phyloP scores from a whole-genome alignment of 139 green algal genomes.

The Trebouxia sp. region DNA sequence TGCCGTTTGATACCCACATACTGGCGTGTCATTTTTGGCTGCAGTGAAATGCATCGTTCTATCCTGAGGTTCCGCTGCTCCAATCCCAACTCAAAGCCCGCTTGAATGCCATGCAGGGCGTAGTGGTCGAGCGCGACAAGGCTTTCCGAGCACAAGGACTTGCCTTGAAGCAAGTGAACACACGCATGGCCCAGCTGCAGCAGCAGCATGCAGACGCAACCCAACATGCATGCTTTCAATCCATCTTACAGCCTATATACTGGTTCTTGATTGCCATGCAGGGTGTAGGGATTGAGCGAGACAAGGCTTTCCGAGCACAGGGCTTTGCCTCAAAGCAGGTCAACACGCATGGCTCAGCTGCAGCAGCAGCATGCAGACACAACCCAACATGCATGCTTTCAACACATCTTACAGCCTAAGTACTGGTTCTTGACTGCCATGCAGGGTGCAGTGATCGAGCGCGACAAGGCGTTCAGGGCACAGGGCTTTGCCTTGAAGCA shows the following conservation, averaged over 20 bases:
- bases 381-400: background rate
- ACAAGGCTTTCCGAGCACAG: background rate
- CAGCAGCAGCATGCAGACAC: background rate
- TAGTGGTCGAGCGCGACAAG: slow-evolving; percentile 25
- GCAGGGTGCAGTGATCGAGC: slow-evolving; percentile 12
- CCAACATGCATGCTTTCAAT: too few relatives aligned
- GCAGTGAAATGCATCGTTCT: too few relatives aligned
- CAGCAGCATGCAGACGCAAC: background rate
- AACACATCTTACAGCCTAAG: background rate
- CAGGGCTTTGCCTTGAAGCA: slow-evolving; percentile 17
- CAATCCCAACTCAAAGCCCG: too few relatives aligned
- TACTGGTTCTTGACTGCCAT: background rate
- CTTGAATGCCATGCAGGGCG: background rate
- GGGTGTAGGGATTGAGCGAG: background rate
- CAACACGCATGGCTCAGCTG: background rate
- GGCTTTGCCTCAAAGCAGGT: background rate
- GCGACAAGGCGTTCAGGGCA: slow-evolving; percentile 9
- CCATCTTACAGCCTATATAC: too few relatives aligned
- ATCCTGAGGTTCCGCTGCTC: too few relatives aligned
- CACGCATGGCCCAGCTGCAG: background rate
- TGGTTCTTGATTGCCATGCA: background rate
- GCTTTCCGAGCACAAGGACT: background rate
- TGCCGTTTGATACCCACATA: too few relatives aligned
- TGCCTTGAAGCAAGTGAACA: slow-evolving; percentile 8
- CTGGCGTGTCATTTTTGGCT: background rate